phyloP scores from a whole-genome alignment of 805 yeast species.

The Schwanniomyces sp. region DNA sequence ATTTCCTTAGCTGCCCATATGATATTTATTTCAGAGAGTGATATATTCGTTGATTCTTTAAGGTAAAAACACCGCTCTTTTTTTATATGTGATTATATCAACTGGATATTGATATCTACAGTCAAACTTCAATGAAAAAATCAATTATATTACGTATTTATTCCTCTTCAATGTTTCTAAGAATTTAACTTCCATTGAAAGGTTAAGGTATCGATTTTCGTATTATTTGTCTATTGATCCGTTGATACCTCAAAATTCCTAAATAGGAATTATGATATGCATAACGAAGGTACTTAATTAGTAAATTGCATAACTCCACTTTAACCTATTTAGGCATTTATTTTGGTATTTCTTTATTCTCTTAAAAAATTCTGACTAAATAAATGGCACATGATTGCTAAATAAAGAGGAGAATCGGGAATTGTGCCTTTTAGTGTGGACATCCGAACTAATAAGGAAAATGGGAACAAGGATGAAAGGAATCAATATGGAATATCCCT shows the following conservation, averaged over 20 bases:
- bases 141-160: too few species aligned
- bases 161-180: too few species aligned
- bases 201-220: not conserved
- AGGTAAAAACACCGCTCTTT: not conserved
- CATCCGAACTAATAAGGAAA: not conserved
- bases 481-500: not conserved
- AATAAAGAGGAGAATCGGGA: not conserved
- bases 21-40: not conserved
- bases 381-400: not conserved
- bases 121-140: too few species aligned
- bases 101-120: too few species aligned
- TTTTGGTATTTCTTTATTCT: not conserved
- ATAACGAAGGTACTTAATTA: constrained; percentile 5
- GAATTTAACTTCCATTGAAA: too few species aligned
- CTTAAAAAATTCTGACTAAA: not conserved
- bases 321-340: not conserved
- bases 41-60: not conserved
- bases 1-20: not conserved
- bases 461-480: not conserved
- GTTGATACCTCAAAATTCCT: constrained; percentile 1
- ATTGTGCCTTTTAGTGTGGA: not conserved
- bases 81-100: too few species aligned
- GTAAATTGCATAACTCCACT: constrained; percentile 6
- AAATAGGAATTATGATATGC: constrained; percentile 7
- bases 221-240: not conserved